Percentiles rank a stretch among this genome's conserved stretches.
phyloP scores from a whole-genome alignment of 306 rosid genomes.

The Casuarina equisetifolia region DNA sequence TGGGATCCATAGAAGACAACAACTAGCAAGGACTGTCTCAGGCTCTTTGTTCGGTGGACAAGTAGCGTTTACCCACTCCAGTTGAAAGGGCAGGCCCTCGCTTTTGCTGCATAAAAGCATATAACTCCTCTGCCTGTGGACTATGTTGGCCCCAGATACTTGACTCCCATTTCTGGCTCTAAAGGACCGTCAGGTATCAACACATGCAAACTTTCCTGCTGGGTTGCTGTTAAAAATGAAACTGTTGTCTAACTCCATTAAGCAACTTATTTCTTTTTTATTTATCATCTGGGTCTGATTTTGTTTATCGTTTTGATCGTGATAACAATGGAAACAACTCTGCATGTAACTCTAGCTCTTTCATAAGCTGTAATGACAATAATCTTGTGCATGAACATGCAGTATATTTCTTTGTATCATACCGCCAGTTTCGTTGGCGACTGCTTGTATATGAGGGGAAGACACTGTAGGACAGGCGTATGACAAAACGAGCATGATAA shows the following conservation, averaged over 20 bases:
- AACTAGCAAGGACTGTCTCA: neutral
- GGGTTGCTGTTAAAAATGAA: neutral
- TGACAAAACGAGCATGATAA: neutral
- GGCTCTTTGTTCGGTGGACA: neutral
- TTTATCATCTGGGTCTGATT: no score
- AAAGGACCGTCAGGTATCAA: neutral
- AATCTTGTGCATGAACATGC: neutral
- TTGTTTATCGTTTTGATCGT: no score
- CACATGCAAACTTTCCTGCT: neutral
- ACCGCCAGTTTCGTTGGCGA: neutral
- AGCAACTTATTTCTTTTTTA: neutral
- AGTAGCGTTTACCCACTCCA: neutral
- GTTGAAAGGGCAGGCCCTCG: neutral
- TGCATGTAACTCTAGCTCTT: no score
- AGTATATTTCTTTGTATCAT: neutral
- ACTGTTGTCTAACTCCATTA: no score
- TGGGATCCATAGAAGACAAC: neutral
- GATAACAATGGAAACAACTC: no score
- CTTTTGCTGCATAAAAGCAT: neutral
- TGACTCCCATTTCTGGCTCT: neutral
- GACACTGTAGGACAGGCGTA: neutral
- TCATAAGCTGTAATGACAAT: neutral
- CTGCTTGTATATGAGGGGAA: neutral
- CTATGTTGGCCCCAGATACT: neutral
- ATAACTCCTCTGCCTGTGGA: neutral